Evolutionary conservation across 306 rosid species (phyloP).

Genomic region (Albizia julibrissin): DNA sequence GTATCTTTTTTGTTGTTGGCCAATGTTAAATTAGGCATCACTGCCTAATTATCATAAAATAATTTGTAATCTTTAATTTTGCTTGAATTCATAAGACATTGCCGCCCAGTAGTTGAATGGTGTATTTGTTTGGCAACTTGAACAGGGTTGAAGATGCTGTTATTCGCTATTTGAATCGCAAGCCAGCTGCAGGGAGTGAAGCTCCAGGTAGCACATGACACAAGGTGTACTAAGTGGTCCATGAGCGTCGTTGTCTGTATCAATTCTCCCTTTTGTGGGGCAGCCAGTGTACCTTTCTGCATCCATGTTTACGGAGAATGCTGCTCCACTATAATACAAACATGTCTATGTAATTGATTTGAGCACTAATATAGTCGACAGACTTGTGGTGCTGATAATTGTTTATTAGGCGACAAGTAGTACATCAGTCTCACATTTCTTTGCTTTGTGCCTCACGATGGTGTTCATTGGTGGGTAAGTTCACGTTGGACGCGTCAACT

Average conservation of each 20-base stretch:
- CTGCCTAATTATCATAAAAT: neutral
- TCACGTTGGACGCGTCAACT: slow-evolving; percentile 5
- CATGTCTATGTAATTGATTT: slow-evolving; percentile 23
- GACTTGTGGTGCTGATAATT: slow-evolving; percentile 30
- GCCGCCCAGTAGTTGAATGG: neutral
- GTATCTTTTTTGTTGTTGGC: neutral
- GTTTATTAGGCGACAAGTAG: slow-evolving; percentile 27
- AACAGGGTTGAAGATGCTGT: slow-evolving; percentile 99
- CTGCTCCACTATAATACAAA: slow-evolving; percentile 16
- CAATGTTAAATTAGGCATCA: neutral
- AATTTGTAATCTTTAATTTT: neutral
- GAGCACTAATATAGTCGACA: slow-evolving; percentile 23
- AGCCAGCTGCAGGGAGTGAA: slow-evolving; percentile 78
- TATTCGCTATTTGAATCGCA: slow-evolving; percentile 90
- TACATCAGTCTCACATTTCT: slow-evolving; percentile 2
- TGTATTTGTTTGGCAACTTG: slow-evolving; percentile 35
- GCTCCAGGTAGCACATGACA: slow-evolving; percentile 84
- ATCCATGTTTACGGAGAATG: slow-evolving; percentile 30
- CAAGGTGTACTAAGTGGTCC: slow-evolving; percentile 30
- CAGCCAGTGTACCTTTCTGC: slow-evolving; percentile 24
- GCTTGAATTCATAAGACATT: neutral
- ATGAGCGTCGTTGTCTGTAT: neutral
- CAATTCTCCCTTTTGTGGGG: slow-evolving; percentile 30
- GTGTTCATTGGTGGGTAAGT: neutral
- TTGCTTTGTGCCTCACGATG: slow-evolving; percentile 15